Evolutionary conservation across 257 asterid species (phyloP), one percentile per base, ranked within the genome.

Genomic region (Nicotiana obtusifolia): DNA sequence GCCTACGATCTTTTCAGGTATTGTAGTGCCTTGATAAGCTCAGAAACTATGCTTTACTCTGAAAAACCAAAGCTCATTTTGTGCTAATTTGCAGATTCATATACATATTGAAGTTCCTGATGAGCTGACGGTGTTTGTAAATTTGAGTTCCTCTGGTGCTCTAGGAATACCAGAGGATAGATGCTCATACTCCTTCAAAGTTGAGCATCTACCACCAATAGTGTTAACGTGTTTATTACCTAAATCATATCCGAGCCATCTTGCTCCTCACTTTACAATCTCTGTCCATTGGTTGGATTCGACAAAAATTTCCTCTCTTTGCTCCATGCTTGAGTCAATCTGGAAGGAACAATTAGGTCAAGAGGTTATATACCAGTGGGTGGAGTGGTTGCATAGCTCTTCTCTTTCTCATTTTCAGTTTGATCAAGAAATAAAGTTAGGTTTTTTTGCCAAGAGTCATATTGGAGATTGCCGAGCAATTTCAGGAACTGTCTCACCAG

Each of bases 291-390:
- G 99, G 99, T 81, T 95, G 88, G 76, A 81, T 66, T 81, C 87
- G 53, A 31, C 87, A 83, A 88, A 87, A 81, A 88, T 95, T 24
- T 92, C 97, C 33, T 81, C 87, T 82, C 87, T 95, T 56, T 95
- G 98, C 86, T 54, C 64, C 77, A 86, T 86, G 90, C 97, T 95
- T 53, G 97, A 95, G 86, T 88, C 90, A 13, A 90, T 94, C 83
- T 94, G 98, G 97, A 81, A 88, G 76, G 92, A 94, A 56, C 96
- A 90, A 84, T 84, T 86, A 28, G 95, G 95, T 71, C 95, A 91
- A 82, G 98, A 95, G 85, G 91, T 95, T 85, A 82, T 95, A 78
- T 94, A 95, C 86, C 92, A 89, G 81, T 95, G 98, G 99, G 91
- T 91, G 75, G 97, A 92, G 69, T 94, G 97, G 97, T 73, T 95